Conservation (phyloP, 495 filamentous ascomycete genomes). For the Penicillium samsonianum region DNA sequence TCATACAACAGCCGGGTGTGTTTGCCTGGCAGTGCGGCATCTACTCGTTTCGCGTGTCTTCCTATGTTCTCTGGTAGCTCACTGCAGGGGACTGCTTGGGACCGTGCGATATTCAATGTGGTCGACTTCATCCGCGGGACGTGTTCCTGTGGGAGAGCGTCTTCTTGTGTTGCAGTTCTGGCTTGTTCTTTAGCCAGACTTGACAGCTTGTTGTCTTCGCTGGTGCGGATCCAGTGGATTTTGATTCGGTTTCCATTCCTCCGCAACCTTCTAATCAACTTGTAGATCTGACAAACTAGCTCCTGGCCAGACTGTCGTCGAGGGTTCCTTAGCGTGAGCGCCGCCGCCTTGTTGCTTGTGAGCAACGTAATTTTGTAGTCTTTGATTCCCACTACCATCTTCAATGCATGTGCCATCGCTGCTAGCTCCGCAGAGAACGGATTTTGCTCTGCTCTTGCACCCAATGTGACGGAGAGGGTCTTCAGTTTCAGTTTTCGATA, state of each 20-base stretch:
- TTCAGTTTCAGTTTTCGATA: background rate
- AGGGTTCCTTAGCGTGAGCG: slow-evolving; percentile 4
- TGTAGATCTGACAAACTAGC: slow-evolving; percentile 22
- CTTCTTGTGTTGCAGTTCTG: slow-evolving; percentile 20
- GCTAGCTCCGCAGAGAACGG: background rate
- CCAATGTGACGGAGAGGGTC: background rate
- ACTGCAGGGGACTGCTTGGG: slow-evolving; percentile 12
- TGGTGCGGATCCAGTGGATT: slow-evolving; percentile 18
- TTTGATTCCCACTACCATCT: background rate
- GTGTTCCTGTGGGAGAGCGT: slow-evolving; percentile 7
- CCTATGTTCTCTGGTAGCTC: slow-evolving; percentile 23
- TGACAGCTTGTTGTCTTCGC: slow-evolving; percentile 22
- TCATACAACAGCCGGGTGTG: slow-evolving; percentile 15
- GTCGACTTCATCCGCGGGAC: slow-evolving; percentile 15
- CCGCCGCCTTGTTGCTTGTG: slow-evolving; percentile 6
- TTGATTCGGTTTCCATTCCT: slow-evolving; percentile 23
- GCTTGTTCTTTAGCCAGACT: slow-evolving; percentile 31
- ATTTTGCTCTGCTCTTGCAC: background rate
- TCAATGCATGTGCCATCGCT: background rate
- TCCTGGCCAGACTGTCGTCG: slow-evolving; percentile 26
- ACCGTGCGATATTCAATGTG: slow-evolving; percentile 22
- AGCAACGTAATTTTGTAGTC: background rate
- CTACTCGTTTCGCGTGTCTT: slow-evolving; percentile 17
- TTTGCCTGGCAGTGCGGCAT: slow-evolving; percentile 29
- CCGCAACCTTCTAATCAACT: slow-evolving; percentile 22